phyloP scores from a whole-genome alignment of 192 early-diverging fungal species.

The Mortierella hygrophila region DNA sequence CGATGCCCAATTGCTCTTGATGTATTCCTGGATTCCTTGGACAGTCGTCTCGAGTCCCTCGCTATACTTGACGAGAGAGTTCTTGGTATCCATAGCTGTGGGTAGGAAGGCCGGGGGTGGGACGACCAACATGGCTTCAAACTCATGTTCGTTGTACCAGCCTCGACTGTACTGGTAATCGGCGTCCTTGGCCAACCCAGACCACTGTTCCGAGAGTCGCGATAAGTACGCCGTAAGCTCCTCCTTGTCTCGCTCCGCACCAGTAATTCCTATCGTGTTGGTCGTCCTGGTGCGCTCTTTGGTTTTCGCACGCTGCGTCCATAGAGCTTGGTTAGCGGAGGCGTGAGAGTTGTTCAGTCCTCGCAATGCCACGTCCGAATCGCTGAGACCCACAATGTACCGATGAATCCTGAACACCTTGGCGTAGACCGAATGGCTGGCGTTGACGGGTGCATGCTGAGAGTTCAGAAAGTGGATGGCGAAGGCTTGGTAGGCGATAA shows the following conservation, averaged over 20 bases:
- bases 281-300: slow-evolving; percentile 23
- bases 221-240: slow-evolving; percentile 30
- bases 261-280: background rate
- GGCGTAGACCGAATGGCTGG: slow-evolving; percentile 61
- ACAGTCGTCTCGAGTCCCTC: slow-evolving; percentile 32
- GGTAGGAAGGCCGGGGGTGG: slow-evolving; percentile 45
- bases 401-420: slow-evolving; percentile 65
- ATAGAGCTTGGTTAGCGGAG: slow-evolving; percentile 42
- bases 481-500: slow-evolving; percentile 61
- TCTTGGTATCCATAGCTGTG: slow-evolving; percentile 41
- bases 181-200: slow-evolving; percentile 42
- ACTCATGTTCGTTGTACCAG: slow-evolving; percentile 63
- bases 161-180: slow-evolving; percentile 52
- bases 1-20: slow-evolving; percentile 42
- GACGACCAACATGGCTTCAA: slow-evolving; percentile 57
- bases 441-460: slow-evolving; percentile 56
- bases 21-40: slow-evolving; percentile 20
- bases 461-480: slow-evolving; percentile 59
- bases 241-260: slow-evolving; percentile 15
- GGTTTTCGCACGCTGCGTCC: slow-evolving; percentile 37
- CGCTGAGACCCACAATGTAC: slow-evolving; percentile 58
- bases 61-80: slow-evolving; percentile 40
- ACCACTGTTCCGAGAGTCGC: slow-evolving; percentile 47
- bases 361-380: slow-evolving; percentile 64
- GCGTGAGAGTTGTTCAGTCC: slow-evolving; percentile 46